Evolutionary conservation across 805 yeast genomes (phyloP).

Genomic region (Candida bentonensis): DNA sequence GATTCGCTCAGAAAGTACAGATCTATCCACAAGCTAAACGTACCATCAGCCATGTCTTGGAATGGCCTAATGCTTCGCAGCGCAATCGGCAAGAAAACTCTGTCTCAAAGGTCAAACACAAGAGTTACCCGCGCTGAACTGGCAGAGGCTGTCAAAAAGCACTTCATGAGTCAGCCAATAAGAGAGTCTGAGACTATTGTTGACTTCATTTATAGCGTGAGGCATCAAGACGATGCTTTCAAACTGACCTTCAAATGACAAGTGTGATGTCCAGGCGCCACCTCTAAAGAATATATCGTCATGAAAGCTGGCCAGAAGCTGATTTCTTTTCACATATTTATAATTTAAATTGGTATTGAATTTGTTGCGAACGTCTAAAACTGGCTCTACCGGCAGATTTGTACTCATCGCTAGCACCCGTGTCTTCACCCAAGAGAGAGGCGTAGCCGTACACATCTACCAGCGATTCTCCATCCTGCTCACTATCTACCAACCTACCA

Average conservation of each 20-base stretch:
- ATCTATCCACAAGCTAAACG: slow-evolving; percentile 38
- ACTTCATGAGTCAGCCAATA: slow-evolving; percentile 43
- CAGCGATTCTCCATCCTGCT: too few relatives aligned
- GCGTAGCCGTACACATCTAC: too few relatives aligned
- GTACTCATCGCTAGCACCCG: too few relatives aligned
- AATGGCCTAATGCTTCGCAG: slow-evolving; percentile 60
- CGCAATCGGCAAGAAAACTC: slow-evolving; percentile 60
- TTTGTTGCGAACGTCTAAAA: too few relatives aligned
- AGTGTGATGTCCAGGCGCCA: too few relatives aligned
- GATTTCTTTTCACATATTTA: too few relatives aligned
- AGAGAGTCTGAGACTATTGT: slow-evolving; percentile 81
- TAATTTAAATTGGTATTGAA: too few relatives aligned
- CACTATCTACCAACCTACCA: too few relatives aligned
- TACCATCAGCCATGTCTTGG: slow-evolving; percentile 48
- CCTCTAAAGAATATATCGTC: too few relatives aligned
- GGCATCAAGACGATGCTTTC: slow-evolving; percentile 40
- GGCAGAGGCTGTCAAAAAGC: slow-evolving; percentile 48
- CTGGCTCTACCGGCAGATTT: too few relatives aligned
- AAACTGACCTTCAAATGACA: slow-evolving; percentile 11
- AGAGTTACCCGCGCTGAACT: slow-evolving; percentile 46
- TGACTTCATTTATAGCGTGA: slow-evolving; percentile 74
- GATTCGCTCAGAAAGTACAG: slow-evolving; percentile 58
- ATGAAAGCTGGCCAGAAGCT: too few relatives aligned
- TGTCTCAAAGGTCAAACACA: slow-evolving; percentile 23
- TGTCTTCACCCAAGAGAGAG: too few relatives aligned